A percentile compares a stretch with the other conserved stretches of the same genome.
Evolutionary conservation across 495 filamentous ascomycete genomes (phyloP).

Genomic region (Penicillium longicatenatum): DNA sequence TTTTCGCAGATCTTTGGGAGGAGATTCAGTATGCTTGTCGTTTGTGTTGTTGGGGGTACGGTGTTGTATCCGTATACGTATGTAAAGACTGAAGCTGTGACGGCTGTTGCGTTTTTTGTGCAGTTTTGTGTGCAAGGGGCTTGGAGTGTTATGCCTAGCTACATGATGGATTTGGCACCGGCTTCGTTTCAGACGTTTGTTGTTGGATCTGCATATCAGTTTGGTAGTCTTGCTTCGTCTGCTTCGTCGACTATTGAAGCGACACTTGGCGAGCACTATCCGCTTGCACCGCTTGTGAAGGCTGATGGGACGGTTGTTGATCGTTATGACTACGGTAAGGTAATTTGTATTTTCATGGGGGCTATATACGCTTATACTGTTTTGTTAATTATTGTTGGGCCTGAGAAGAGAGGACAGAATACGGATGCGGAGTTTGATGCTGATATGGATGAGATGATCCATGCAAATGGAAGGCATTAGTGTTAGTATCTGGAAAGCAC

Average conservation of each 20-base stretch:
- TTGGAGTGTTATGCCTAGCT: slow-evolving; percentile 78
- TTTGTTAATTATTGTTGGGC: slow-evolving; percentile 69
- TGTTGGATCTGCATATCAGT: slow-evolving; percentile 77
- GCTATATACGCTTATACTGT: slow-evolving; percentile 81
- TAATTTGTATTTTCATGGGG: slow-evolving; percentile 88
- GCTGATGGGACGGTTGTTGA: slow-evolving; percentile 39
- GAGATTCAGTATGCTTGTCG: slow-evolving; percentile 74
- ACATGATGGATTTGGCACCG: slow-evolving; percentile 80
- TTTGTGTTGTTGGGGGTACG: slow-evolving; percentile 70
- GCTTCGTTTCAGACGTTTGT: slow-evolving; percentile 81
- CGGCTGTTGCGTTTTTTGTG: slow-evolving; percentile 79
- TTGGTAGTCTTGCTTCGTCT: slow-evolving; percentile 79
- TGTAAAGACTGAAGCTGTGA: slow-evolving; percentile 55
- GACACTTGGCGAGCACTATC: slow-evolving; percentile 75
- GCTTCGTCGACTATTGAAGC: slow-evolving; percentile 79
- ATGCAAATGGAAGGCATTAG: background rate
- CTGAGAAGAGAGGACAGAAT: slow-evolving; percentile 65
- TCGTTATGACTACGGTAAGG: slow-evolving; percentile 81
- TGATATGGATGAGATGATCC: slow-evolving; percentile 45
- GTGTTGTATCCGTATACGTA: slow-evolving; percentile 78
- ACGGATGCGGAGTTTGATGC: slow-evolving; percentile 62
- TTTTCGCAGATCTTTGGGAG: slow-evolving; percentile 75
- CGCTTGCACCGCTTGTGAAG: slow-evolving; percentile 48
- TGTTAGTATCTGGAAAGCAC: too few species aligned
- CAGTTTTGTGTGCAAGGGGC: slow-evolving; percentile 85